Evolutionary conservation across 2,329 filamentous ascomycete genomes (phyloP), one percentile per base, ranked within the genome.

Genomic region (Amauroascus verrucosus): DNA sequence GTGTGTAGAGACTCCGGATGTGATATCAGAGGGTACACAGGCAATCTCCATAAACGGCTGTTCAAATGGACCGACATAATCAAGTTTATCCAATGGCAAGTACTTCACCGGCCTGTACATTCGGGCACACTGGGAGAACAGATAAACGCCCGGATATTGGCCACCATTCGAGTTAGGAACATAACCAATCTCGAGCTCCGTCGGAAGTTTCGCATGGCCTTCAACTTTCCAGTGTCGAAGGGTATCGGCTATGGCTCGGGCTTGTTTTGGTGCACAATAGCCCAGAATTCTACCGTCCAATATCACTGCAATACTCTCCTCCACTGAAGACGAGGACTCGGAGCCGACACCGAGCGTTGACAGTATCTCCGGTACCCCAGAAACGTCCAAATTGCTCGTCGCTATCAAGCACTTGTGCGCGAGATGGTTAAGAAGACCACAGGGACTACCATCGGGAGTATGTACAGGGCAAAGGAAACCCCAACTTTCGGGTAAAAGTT

Each of bases 1-100:
- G 65, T 98, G 93, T 0, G 89, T 95, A 3, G 88, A 89, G 63
- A 90, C 80, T 47, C 88, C 88, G n/a, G 88, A 86, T 26, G 86
- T 78, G 56, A 97, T 82, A 67, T 98, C 93, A 32, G 84, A 79
- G 48, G 90, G 85, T n/a, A 87, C 84, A 61, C 89, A 90, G 20
- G 93, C 90, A 66, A 98, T 95, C 47, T 89, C 89, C 91, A 98
- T 96, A 75, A 93, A 97, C 0, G 91, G 90, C 72, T 98, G 93
- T 71, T 98, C 93, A 60, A 94, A 87, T 0, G 93, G 86, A 8
- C 93, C 93, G 32, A 98, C 86, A 58, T 82, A 89, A 70, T 98
- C 93, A 61, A 86, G 77, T 67, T 86, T 88, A 56, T 88, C 86
- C 3, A 95, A 77, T 3, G 90, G 85, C 26, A 98, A 77, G 65